These are phyloP conservation scores for Gonium pectorale DNA, from an alignment of 139 green algal species.

Conservation along the genomic window DNA sequence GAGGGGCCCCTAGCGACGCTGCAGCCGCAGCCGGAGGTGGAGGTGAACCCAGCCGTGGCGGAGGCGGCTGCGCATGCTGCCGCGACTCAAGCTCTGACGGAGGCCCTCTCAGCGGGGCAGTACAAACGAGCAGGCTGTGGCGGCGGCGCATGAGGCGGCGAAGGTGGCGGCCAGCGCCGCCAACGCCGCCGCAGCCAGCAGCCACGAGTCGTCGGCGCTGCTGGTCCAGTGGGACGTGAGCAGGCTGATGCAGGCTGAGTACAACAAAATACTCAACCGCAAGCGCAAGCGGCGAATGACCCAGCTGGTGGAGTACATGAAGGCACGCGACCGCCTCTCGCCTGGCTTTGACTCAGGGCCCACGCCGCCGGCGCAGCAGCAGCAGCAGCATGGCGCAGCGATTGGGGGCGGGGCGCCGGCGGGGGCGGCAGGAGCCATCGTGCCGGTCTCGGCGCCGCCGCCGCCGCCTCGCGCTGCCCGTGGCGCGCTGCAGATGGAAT, in stretches of 20 bases:
- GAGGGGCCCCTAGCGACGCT: neutral
- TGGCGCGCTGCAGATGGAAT: constrained; percentile 59
- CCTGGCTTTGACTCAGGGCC: constrained; percentile 20
- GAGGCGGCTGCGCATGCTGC: neutral
- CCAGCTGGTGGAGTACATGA: constrained; percentile 37
- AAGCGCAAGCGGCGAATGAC: constrained; percentile 48
- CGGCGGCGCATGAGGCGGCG: constrained; percentile 23
- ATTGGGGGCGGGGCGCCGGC: neutral
- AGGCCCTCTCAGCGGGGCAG: neutral
- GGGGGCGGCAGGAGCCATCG: neutral
- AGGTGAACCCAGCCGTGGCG: neutral
- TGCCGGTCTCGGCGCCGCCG: neutral
- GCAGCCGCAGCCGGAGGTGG: constrained; percentile 3
- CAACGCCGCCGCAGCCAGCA: neutral
- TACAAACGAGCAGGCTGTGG: constrained; percentile 28
- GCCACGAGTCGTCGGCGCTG: neutral
- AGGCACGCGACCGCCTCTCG: neutral
- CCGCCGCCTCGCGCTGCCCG: constrained; percentile 22
- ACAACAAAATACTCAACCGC: neutral
- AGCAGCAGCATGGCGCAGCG: neutral
- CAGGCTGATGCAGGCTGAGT: constrained; percentile 16
- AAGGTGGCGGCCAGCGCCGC: neutral
- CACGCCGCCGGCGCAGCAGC: neutral
- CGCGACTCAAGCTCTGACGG: neutral
- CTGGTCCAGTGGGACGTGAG: constrained; percentile 45